These are phyloP conservation scores for Podaxis mareebaensis DNA, from an alignment of 768 basidiomycete genomes.

Conservation along the genomic window DNA sequence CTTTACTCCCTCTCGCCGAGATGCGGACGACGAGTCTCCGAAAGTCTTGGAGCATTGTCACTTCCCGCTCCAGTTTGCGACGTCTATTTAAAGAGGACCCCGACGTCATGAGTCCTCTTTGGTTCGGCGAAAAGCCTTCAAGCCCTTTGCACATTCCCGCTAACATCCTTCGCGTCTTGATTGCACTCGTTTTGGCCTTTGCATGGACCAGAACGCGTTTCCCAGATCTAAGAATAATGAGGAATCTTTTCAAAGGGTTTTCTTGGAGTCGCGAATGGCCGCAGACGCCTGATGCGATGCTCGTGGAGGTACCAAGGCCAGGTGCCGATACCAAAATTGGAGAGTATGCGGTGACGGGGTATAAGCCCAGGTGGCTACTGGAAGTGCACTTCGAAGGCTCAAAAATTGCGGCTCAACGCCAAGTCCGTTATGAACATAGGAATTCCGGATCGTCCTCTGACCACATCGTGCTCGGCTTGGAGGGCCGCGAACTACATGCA, in stretches of 20 bases:
- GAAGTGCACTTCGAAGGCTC: conserved; percentile 2
- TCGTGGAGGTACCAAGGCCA: background rate
- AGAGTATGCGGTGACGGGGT: conserved; percentile 1
- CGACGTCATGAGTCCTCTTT: conserved; percentile 1
- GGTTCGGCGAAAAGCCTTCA: conserved; percentile 4
- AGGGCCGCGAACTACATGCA: background rate
- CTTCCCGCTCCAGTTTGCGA: background rate
- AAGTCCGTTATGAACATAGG: conserved; percentile 1
- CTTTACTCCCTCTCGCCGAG: background rate
- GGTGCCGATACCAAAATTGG: background rate
- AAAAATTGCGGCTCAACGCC: background rate
- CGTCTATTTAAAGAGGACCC: background rate
- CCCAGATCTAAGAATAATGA: background rate
- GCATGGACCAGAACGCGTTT: background rate
- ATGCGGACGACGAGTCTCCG: background rate
- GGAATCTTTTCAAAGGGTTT: background rate
- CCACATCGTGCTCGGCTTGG: background rate
- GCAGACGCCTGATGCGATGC: background rate
- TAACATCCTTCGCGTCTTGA: background rate
- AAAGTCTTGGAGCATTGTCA: background rate
- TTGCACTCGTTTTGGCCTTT: background rate
- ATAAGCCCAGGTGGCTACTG: conserved; percentile 1
- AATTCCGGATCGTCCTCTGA: no score
- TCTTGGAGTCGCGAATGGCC: background rate
- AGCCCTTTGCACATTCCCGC: background rate